phyloP scores from a whole-genome alignment of 345 rosid genomes.

The Gynandropsis gynandra region DNA sequence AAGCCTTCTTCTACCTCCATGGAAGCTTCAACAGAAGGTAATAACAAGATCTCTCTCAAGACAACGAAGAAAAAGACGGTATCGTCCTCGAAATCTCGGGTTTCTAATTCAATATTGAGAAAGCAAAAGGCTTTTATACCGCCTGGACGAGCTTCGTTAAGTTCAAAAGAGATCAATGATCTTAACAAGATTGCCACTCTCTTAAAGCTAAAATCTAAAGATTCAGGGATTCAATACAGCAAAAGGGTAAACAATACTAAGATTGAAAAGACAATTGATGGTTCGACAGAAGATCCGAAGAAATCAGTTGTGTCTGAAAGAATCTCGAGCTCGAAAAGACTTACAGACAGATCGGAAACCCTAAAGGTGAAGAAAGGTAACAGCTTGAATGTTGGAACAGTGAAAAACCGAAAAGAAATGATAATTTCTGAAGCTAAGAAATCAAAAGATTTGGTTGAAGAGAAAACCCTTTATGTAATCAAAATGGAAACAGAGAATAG shows the following conservation, averaged over 20 bases:
- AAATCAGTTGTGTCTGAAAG: constrained; percentile 25
- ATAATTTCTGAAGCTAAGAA: constrained; percentile 24
- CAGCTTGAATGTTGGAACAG: constrained; percentile 22
- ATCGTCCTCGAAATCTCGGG: constrained; percentile 14
- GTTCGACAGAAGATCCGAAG: constrained; percentile 28
- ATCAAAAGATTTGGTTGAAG: constrained; percentile 34
- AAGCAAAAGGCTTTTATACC: constrained; percentile 27
- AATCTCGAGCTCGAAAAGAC: constrained; percentile 29
- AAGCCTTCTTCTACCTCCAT: constrained; percentile 18
- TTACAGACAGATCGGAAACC: no score
- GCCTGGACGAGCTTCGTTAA: constrained; percentile 23
- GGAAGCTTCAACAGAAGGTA: no score
- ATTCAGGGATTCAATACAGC: constrained; percentile 19
- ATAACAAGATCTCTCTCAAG: background rate
- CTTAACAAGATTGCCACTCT: constrained; percentile 27
- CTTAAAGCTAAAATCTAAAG: constrained; percentile 35
- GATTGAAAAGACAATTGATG: constrained; percentile 23
- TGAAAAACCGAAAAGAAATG: background rate
- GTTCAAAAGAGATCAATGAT: constrained; percentile 31
- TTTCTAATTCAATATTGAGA: constrained; percentile 15
- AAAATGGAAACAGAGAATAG: constrained; percentile 42
- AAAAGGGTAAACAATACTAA: constrained; percentile 3
- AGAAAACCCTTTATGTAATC: constrained; percentile 62
- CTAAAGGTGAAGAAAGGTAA: constrained; percentile 10
- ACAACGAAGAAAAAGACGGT: constrained; percentile 15